Conservation (phyloP, 257 asterid genomes). For the Forsythia suspensa region DNA sequence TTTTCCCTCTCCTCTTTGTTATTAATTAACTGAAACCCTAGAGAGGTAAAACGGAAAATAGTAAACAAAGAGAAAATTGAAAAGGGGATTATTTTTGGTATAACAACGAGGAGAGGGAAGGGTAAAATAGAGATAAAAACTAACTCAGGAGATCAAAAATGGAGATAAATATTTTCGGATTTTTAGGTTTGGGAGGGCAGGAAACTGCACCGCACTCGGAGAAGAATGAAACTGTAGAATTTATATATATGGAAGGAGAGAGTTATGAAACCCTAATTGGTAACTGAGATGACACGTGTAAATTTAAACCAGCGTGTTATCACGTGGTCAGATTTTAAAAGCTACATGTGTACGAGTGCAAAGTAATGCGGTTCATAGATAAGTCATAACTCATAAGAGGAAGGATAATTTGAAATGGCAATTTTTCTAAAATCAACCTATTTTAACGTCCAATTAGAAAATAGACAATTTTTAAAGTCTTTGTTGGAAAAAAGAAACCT, state of each 20-base stretch:
- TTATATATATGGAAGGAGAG: background rate
- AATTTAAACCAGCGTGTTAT: background rate
- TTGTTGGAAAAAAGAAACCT: background rate
- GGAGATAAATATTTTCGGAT: background rate
- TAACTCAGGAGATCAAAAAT: slow-evolving; percentile 14
- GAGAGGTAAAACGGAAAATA: background rate
- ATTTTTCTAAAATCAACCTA: no score
- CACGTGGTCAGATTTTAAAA: background rate
- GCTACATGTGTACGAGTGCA: background rate
- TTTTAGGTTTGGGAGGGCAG: slow-evolving; percentile 31
- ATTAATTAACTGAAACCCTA: background rate
- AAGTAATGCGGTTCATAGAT: background rate
- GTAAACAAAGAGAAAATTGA: background rate
- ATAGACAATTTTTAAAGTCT: no score
- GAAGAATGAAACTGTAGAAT: background rate
- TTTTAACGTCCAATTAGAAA: background rate
- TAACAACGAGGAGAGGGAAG: slow-evolving; percentile 14
- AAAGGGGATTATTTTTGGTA: background rate
- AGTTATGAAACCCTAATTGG: background rate
- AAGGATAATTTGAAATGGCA: background rate
- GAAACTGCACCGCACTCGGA: slow-evolving; percentile 35
- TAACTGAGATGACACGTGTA: background rate
- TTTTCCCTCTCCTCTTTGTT: slow-evolving; percentile 23
- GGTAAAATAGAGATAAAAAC: slow-evolving; percentile 13
- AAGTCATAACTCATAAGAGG: background rate